phyloP scores from a whole-genome alignment of 2,329 filamentous ascomycete genomes.

The Fusarium metavorans region DNA sequence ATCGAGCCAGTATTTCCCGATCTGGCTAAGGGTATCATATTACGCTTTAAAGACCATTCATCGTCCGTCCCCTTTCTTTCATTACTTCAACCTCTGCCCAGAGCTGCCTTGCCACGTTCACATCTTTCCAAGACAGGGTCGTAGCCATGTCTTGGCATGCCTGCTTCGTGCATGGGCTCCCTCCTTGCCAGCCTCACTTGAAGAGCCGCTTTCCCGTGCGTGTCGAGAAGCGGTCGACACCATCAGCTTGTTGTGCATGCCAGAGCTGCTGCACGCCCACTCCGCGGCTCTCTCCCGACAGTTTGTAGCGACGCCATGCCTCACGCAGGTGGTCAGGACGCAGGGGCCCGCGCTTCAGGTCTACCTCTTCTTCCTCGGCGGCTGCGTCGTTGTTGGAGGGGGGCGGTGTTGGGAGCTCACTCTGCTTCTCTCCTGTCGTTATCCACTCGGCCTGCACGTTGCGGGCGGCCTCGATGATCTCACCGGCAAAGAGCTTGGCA shows the following conservation, averaged over 20 bases:
- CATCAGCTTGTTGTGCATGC: constrained; percentile 70
- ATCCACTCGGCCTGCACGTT: constrained; percentile 80
- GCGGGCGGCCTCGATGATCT: constrained; percentile 79
- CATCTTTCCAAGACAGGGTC: neutral
- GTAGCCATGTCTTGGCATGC: neutral
- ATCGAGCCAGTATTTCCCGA: constrained; percentile 22
- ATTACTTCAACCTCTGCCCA: neutral
- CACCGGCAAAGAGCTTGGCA: constrained; percentile 81
- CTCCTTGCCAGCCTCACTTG: constrained; percentile 52
- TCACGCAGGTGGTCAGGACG: constrained; percentile 81
- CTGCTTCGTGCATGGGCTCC: neutral
- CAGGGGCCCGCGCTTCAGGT: constrained; percentile 66
- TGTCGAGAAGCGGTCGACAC: constrained; percentile 69
- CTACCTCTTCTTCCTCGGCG: constrained; percentile 41
- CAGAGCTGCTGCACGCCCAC: constrained; percentile 71
- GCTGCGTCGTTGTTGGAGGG: constrained; percentile 49
- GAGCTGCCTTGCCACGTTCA: neutral
- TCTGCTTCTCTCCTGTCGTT: constrained; percentile 68
- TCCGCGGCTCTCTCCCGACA: constrained; percentile 71
- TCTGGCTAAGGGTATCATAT: constrained; percentile 33
- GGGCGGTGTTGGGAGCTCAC: constrained; percentile 61
- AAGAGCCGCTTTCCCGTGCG: constrained; percentile 66
- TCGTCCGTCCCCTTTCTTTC: neutral
- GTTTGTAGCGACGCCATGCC: constrained; percentile 76
- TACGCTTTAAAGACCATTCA: constrained; percentile 32